Conservation (phyloP, 1,284 basidiomycete genomes). For the Psilocybe mexicana region DNA sequence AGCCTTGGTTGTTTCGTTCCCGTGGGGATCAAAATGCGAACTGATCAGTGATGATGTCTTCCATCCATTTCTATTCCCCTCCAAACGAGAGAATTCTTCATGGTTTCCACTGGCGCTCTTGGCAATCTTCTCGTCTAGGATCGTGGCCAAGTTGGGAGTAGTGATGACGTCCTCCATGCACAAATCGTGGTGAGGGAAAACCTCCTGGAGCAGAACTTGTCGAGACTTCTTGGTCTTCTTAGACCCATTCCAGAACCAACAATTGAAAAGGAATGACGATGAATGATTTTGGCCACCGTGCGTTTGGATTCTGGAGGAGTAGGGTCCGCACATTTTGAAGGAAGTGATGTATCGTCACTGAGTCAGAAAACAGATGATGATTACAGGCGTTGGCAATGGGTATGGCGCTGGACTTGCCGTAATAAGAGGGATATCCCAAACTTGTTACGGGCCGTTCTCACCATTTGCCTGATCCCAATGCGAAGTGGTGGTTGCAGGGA, state of each 20-base stretch:
- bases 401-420: background rate
- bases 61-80: too few species aligned
- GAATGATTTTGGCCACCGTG: background rate
- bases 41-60: too few species aligned
- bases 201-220: background rate
- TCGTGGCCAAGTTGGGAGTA: background rate
- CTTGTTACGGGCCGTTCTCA: background rate
- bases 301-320: too few species aligned
- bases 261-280: background rate
- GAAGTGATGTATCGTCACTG: too few species aligned
- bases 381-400: background rate
- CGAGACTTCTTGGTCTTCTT: background rate
- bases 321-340: too few species aligned
- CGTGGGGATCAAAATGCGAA: too few species aligned
- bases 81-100: too few species aligned
- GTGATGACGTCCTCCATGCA: background rate
- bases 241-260: background rate
- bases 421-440: background rate
- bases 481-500: background rate
- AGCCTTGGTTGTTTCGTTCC: too few species aligned
- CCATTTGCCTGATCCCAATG: background rate
- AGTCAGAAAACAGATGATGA: too few species aligned
- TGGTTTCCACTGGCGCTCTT: too few species aligned
- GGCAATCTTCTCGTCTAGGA: too few species aligned
- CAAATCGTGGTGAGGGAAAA: background rate